Evolutionary conservation across 2,329 filamentous ascomycete species (phyloP), one percentile per base, ranked within the genome.

Genomic region (Phyllosticta citriasiana): DNA sequence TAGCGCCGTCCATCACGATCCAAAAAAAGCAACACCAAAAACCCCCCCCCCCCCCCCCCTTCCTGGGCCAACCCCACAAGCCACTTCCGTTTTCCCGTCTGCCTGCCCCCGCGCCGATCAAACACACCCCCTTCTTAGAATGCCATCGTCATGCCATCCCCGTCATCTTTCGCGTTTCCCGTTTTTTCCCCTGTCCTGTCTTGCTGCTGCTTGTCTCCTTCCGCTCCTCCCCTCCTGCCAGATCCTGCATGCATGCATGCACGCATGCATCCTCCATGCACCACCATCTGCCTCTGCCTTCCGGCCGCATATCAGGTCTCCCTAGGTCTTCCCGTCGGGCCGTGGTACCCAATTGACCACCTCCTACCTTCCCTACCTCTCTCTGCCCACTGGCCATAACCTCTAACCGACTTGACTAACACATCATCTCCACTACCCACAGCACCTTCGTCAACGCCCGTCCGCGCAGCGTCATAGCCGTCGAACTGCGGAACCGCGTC

Each of bases 401-500:
- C 19, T 22, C 19, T 22, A 22, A 12, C 33, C 14, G 33, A 16
- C 6, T 9, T 40, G 33, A 40, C 33, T 16, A 10, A 40, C 33
- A 4, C 10, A 40, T 4, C 33, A 4, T 14, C 7, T 16, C 33
- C 33, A 16, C 10, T 14, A 12, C 10, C 12, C 33, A 53, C 64
- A 85, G 82, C 53, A 89, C 93, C 19, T 97, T 96, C 72, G 93
- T 97, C 61, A 92, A 96, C 71, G 91, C 90, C 0, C 82, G 92
- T 55, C 81, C 83, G 51, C 80, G 91, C 61, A 80, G 82, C 1
- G 82, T 84, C 64, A 87, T 97, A 60, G 90, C 96, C 87, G 79
- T 84, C 64, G 86, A 96, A 68, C 96, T 96, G 89, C 82, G 82
- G 64, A 72, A 75, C 58, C 81, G 92, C 58, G 96, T 96, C 68